Conservation (phyloP, 805 yeast genomes). For the Monosporozyma yasuniensis region DNA sequence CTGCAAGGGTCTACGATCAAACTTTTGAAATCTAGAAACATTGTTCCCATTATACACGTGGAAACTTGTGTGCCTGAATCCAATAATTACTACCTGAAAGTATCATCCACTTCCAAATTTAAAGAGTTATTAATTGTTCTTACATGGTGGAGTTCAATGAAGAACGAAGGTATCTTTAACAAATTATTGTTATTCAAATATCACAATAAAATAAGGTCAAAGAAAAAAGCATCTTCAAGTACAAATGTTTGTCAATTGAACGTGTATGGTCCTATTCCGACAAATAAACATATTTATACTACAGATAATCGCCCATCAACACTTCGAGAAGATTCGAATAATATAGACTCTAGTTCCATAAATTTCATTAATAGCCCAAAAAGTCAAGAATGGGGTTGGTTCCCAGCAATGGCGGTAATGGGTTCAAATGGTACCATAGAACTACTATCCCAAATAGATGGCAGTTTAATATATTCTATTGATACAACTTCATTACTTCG, state of each 20-base stretch:
- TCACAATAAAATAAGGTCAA: not conserved
- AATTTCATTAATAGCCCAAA: not conserved
- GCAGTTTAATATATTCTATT: constrained; percentile 49
- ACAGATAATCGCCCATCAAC: not conserved
- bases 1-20: constrained; percentile 19
- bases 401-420: constrained; percentile 60
- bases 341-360: not conserved
- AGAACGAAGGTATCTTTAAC: constrained; percentile 44
- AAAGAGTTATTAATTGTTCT: constrained; percentile 37
- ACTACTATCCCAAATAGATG: constrained; percentile 54
- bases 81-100: constrained; percentile 11
- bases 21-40: constrained; percentile 8
- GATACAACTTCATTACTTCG: constrained; percentile 44
- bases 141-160: constrained; percentile 49
- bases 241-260: constrained; percentile 48
- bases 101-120: constrained; percentile 25
- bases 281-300: constrained; percentile 12
- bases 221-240: not conserved
- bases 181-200: constrained; percentile 30
- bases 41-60: constrained; percentile 14
- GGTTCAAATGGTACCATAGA: constrained; percentile 56
- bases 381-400: constrained; percentile 50
- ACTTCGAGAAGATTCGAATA: not conserved
- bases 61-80: constrained; percentile 4
- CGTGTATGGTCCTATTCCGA: constrained; percentile 49